phyloP scores from a whole-genome alignment of 257 asterid genomes.

The Lycium ferocissimum region DNA sequence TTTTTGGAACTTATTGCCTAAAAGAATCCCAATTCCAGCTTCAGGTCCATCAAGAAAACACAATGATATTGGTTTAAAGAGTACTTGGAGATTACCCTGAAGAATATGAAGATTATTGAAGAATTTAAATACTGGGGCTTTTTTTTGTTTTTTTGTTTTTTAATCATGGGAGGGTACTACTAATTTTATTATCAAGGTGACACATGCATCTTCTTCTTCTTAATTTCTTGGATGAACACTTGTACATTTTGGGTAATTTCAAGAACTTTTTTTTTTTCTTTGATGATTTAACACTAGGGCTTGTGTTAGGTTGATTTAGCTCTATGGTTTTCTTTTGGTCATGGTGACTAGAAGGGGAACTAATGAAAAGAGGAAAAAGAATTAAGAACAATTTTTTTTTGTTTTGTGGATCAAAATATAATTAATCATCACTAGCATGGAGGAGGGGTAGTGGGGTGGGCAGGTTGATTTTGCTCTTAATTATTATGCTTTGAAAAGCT shows the following conservation, averaged over 20 bases:
- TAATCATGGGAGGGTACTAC: background rate
- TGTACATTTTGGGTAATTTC: slow-evolving; percentile 24
- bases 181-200: background rate
- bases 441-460: too few relatives aligned
- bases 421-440: slow-evolving; percentile 13
- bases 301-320: slow-evolving; percentile 19
- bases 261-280: background rate
- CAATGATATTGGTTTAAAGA: slow-evolving; percentile 69
- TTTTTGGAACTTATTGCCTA: slow-evolving; percentile 65
- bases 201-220: background rate
- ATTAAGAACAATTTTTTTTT: background rate
- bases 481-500: slow-evolving; percentile 8
- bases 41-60: slow-evolving; percentile 80
- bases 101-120: background rate
- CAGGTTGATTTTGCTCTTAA: background rate
- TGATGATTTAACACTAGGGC: background rate
- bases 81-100: slow-evolving; percentile 51
- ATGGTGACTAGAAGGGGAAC: slow-evolving; percentile 1
- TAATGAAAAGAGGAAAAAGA: background rate
- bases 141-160: background rate
- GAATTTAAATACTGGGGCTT: background rate
- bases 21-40: slow-evolving; percentile 63
- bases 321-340: background rate
- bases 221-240: slow-evolving; percentile 16
- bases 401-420: slow-evolving; percentile 16